Evolutionary conservation across 2,329 filamentous ascomycete species (phyloP), one percentile per base, ranked within the genome.

Genomic region (Dactylonectria macrodidyma): DNA sequence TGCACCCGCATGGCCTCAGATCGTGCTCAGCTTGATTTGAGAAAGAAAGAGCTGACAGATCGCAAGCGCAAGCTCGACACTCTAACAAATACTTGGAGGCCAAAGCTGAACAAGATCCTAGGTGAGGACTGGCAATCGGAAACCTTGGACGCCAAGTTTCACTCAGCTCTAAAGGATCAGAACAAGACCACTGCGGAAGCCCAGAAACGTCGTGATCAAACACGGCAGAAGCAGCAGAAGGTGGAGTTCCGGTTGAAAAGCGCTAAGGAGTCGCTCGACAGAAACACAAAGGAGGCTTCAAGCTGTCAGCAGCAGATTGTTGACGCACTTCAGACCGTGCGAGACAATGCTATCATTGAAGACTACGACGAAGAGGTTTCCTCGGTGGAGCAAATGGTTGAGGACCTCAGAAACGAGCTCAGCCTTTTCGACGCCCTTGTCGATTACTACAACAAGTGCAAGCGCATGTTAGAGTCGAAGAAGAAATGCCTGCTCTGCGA

Each of bases 1-100:
- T 94, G 92, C 66, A 97, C 93, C 2, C 91, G 91, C 65, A 88
- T 93, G 65, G 94, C 95, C 6, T 90, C 92, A 4, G 95, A 97
- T 69, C 88, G 95, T 44, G 96, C 95, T 12, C 92, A 93, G 74
- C 86, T 99, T 11, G 93, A 97, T 65, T 91, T 93, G 73, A 87
- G 95, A 38, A 95, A 92, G 76, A 95, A 95, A 73, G 93, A 97
- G 76, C 81, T 94, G 33, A 89, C 89, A 70, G 91, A 94, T 71
- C 89, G 92, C 62, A 89, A 93, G 78, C 88, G 89, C 38, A 93
- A 92, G 68, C 84, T 98, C 2, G 88, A 95, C 9, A 96, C 93
- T 0, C 89, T 98, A 83, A 89, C 85, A 69, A 90, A 85, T 55
- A 94, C 94, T 0, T 94, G 97, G 84, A 88, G 87, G 58, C 85